These are phyloP conservation scores for Takashimella tepidaria DNA, from an alignment of 1,284 basidiomycete species.

Conservation along the genomic window DNA sequence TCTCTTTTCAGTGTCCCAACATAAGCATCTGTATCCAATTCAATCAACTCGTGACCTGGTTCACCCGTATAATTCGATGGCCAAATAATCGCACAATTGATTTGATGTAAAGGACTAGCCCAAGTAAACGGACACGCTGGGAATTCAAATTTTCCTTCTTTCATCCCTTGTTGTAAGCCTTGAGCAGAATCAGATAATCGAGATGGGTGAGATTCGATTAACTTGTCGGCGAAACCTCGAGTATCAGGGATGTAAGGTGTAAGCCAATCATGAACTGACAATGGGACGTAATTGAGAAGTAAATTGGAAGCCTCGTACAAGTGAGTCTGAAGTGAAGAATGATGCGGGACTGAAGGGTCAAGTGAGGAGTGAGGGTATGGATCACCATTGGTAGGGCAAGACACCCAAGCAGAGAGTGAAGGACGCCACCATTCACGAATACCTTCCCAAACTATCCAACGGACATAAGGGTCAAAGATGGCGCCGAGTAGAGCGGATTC, in stretches of 20 bases:
- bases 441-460: constrained; percentile 80
- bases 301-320: background rate
- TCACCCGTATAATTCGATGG: constrained; percentile 53
- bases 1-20: constrained; percentile 60
- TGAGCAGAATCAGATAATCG: background rate
- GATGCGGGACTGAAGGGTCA: constrained; percentile 17
- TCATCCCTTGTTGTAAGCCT: background rate
- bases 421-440: constrained; percentile 60
- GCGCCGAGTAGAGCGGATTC: constrained; percentile 69
- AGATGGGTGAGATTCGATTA: constrained; percentile 20
- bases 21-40: constrained; percentile 82
- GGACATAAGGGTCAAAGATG: constrained; percentile 82
- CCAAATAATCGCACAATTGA: constrained; percentile 77
- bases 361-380: constrained; percentile 43
- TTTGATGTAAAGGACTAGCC: constrained; percentile 60
- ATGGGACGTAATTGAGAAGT: background rate
- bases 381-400: constrained; percentile 55
- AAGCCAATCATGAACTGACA: background rate
- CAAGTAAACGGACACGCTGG: constrained; percentile 68
- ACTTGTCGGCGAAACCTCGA: constrained; percentile 20
- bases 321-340: constrained; percentile 10
- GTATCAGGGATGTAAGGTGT: constrained; percentile 12
- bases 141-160: constrained; percentile 14
- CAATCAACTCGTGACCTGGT: constrained; percentile 52
- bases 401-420: constrained; percentile 58